Evolutionary conservation across 345 rosid species (phyloP).

Genomic region (Hirschfeldia incana): DNA sequence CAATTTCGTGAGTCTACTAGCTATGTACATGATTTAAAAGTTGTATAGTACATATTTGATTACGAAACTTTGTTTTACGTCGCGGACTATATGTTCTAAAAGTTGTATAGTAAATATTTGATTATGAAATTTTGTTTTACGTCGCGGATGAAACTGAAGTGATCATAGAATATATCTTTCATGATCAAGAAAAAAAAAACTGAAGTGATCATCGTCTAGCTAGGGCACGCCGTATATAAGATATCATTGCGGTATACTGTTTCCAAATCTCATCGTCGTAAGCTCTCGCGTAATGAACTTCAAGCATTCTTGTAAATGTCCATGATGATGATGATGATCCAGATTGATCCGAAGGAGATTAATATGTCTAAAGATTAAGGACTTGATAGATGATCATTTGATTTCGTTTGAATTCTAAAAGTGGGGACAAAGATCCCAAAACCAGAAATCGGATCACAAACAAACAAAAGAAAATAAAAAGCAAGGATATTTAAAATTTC

Average conservation of each 20-base stretch:
- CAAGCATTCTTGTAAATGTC: background rate
- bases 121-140: background rate
- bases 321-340: background rate
- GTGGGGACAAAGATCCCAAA: background rate
- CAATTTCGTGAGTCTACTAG: background rate
- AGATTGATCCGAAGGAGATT: constrained; percentile 4
- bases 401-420: background rate
- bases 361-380: background rate
- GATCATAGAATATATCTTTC: background rate
- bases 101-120: background rate
- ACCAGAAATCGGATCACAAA: constrained; percentile 19
- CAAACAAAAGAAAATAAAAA: constrained; percentile 5
- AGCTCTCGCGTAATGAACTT: background rate
- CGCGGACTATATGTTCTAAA: background rate
- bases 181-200: background rate
- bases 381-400: background rate
- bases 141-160: background rate
- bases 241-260: background rate
- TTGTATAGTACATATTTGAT: background rate
- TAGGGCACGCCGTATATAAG: background rate
- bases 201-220: background rate
- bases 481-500: constrained; percentile 8
- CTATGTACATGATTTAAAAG: background rate
- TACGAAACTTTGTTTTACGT: background rate
- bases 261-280: background rate